Evolutionary conservation across 352 stramenopile genomes (phyloP), one percentile per base, ranked within the genome.

Genomic region (Pythium aristosporum): DNA sequence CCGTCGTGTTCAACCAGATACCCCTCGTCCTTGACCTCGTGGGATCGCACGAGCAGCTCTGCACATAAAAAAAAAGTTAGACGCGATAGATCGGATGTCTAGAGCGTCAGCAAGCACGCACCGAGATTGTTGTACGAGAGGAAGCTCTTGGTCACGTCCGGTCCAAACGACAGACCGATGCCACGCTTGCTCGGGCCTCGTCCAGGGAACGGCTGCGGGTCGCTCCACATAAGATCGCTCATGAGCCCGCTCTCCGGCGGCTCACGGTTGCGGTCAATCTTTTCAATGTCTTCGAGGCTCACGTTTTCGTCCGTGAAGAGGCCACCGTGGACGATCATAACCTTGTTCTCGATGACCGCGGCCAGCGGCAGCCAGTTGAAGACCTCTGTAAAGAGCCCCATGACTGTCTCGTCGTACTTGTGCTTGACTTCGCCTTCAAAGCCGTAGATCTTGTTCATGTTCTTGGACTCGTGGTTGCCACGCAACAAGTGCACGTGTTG

Each of bases 401-500:
- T 99, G 43, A 99, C 97, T n/a, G 92, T 97, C 46, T 98, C 90
- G 75, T 99, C 97, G 80, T 99, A 99, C 76, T 99, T 99, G 80
- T 98, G 93, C 79, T 98, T 99, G 52, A 99, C 96, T 76, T 99
- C 98, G 36, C 97, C 97, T 65, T 99, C 97, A 70, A 99, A 99
- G 21, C 98, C 98, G 75, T 99, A 99, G 55, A 99, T 99, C 72
- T 99, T 98, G 85, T 99, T 99, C 96, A 99, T 99, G 77, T 99
- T 99, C 79, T 98, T 98, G 32, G 94, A 99, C 80, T 99, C 97
- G 75, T 99, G 97, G 80, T 99, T 99, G 11, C 97, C 97, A 55
- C 97, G 79, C 25, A 96, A 85, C 69, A 99, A 74, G 69, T 98
- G 94, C 34, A 99, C 86, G 57, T 94, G 85, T 34, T 91, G 72